Conservation (phyloP, 139 green algal species). For the Coelastrella sp. region DNA sequence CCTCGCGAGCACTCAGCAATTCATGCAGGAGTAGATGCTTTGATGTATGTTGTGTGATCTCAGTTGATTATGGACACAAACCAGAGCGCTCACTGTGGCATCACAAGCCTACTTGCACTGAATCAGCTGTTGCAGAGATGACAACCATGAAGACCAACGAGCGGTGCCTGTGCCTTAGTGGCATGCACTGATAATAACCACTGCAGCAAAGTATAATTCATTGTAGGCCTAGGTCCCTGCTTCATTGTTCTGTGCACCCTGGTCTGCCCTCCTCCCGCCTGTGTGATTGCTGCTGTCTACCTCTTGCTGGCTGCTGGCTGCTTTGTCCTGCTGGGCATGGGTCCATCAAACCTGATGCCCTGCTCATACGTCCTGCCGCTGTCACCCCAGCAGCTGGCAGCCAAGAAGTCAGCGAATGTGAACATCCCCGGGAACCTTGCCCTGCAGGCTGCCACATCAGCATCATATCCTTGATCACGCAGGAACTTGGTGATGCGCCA, state of each 20-base stretch:
- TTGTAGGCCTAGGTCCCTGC: too few species aligned
- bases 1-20: too few species aligned
- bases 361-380: conserved; percentile 53
- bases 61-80: too few species aligned
- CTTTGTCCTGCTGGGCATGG: not conserved
- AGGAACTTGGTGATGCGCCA: conserved; percentile 57
- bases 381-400: conserved; percentile 54
- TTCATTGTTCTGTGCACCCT: not conserved
- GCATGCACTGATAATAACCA: too few species aligned
- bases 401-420: conserved; percentile 52
- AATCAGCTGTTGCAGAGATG: too few species aligned
- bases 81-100: too few species aligned
- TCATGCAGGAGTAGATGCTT: too few species aligned
- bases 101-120: too few species aligned
- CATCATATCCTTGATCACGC: conserved; percentile 32
- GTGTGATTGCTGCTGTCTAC: not conserved
- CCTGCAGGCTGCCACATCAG: conserved; percentile 41
- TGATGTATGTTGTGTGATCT: too few species aligned
- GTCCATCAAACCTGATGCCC: conserved; percentile 53
- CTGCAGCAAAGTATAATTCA: too few species aligned
- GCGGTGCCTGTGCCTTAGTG: too few species aligned
- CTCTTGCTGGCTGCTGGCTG: not conserved
- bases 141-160: too few species aligned
- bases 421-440: conserved; percentile 42
- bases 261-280: not conserved